A percentile compares a stretch with the other conserved stretches of the same genome.
phyloP scores from a whole-genome alignment of 768 basidiomycete genomes.

The Heimioporus sp. region DNA sequence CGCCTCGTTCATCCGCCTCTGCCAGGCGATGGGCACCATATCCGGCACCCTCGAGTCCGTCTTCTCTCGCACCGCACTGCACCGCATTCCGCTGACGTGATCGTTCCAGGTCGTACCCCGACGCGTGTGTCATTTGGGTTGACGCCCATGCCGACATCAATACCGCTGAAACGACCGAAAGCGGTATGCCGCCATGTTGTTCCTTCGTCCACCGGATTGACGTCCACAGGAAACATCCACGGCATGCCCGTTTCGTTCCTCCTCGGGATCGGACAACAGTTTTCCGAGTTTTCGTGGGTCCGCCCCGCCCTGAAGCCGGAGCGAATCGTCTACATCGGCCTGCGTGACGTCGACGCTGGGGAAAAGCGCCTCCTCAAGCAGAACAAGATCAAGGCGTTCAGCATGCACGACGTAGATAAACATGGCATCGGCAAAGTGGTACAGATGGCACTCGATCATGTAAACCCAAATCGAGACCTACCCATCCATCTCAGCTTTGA shows the following conservation, averaged over 20 bases:
- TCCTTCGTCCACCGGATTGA: neutral
- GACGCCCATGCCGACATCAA: conserved; percentile 99
- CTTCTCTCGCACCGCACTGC: neutral
- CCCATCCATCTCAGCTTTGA: conserved; percentile 98
- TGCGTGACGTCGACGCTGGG: conserved; percentile 87
- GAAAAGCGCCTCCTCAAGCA: conserved; percentile 87
- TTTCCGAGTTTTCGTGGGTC: conserved; percentile 54
- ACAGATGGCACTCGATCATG: conserved; percentile 93
- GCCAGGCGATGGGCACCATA: conserved; percentile 88
- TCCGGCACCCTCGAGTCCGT: conserved; percentile 79
- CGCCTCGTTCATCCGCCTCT: conserved; percentile 1
- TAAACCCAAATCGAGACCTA: conserved; percentile 77
- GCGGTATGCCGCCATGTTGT: conserved; percentile 41
- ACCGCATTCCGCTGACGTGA: conserved; percentile 3
- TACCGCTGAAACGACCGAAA: conserved; percentile 75
- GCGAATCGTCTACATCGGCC: conserved; percentile 92
- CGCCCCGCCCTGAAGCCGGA: conserved; percentile 66
- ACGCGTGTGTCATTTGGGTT: conserved; percentile 91
- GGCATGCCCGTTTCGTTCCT: conserved; percentile 99
- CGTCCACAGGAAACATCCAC: conserved; percentile 79
- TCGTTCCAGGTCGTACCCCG: conserved; percentile 57
- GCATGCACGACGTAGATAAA: conserved; percentile 87
- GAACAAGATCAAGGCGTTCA: conserved; percentile 80
- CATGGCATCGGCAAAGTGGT: conserved; percentile 94
- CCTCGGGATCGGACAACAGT: conserved; percentile 42